These are phyloP conservation scores for Karstenula rhodostoma DNA, from an alignment of 2,329 filamentous ascomycete species.

Conservation along the genomic window DNA sequence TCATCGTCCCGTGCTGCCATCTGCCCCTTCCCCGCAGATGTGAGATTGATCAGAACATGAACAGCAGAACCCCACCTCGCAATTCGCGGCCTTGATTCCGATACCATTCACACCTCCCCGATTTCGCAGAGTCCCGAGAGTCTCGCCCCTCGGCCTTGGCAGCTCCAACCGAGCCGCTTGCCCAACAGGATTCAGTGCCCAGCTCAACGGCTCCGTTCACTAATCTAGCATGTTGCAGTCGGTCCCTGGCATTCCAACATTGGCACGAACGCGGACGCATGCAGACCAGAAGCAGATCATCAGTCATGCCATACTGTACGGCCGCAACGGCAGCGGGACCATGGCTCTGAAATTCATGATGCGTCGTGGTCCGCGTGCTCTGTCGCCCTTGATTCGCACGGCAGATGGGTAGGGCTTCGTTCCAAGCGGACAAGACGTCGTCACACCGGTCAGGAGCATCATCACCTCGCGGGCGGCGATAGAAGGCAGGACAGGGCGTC, in stretches of 20 bases:
- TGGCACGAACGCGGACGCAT: background rate
- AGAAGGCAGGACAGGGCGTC: background rate
- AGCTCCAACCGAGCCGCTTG: background rate
- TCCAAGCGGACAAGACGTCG: background rate
- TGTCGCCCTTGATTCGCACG: background rate
- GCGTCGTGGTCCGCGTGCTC: background rate
- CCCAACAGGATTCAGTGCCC: conserved; percentile 8
- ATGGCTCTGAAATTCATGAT: background rate
- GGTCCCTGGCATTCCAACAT: conserved; percentile 6
- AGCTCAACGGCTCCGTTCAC: conserved; percentile 1
- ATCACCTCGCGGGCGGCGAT: background rate
- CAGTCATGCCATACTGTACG: background rate
- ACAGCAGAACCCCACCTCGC: background rate
- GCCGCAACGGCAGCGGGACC: background rate
- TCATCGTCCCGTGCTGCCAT: background rate
- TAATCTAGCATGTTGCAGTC: background rate
- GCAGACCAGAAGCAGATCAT: background rate
- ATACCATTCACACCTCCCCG: background rate
- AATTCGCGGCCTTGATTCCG: background rate
- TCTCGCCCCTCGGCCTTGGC: conserved; percentile 10
- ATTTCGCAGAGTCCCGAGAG: conserved; percentile 3
- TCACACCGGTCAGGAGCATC: conserved; percentile 11
- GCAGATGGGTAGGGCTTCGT: background rate
- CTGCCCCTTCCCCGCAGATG: background rate
- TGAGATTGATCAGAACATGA: background rate